A percentile compares a stretch with the other conserved stretches of the same genome.
These are phyloP conservation scores for Edaphochlamys debaryana DNA, from an alignment of 139 green algal genomes.

Conservation along the genomic window DNA sequence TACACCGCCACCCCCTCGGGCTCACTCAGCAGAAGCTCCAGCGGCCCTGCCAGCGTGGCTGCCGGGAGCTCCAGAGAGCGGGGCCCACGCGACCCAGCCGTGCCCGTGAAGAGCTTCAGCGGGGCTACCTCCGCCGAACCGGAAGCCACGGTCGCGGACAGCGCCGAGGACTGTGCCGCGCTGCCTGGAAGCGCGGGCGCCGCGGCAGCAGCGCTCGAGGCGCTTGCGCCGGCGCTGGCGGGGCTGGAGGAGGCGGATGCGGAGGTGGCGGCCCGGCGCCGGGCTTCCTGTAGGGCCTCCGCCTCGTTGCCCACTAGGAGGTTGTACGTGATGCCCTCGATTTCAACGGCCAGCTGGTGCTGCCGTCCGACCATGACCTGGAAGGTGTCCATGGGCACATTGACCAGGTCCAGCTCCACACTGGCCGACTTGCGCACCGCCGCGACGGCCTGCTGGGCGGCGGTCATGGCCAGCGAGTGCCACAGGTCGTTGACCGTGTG, in stretches of 20 bases:
- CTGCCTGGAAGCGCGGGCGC: neutral
- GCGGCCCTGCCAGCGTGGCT: neutral
- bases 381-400: slow-evolving; percentile 25
- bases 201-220: neutral
- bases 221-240: neutral
- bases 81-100: neutral
- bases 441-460: neutral
- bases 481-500: slow-evolving; percentile 17
- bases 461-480: neutral
- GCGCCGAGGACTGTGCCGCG: too few relatives aligned
- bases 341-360: slow-evolving; percentile 25
- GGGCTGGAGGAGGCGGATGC: neutral
- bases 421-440: neutral
- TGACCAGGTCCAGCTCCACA: neutral
- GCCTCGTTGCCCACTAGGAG: slow-evolving; percentile 5
- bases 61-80: neutral
- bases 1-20: slow-evolving; percentile 18
- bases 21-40: slow-evolving; percentile 46
- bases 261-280: neutral
- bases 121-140: neutral
- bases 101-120: slow-evolving; percentile 1
- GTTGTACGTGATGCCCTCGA: slow-evolving; percentile 31
- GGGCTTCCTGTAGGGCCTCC: neutral
- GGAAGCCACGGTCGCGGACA: too few relatives aligned
- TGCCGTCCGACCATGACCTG: slow-evolving; percentile 29